Evolutionary conservation across 768 basidiomycete genomes (phyloP), one percentile per base, ranked within the genome.

Genomic region (Tubosaeta sp.): DNA sequence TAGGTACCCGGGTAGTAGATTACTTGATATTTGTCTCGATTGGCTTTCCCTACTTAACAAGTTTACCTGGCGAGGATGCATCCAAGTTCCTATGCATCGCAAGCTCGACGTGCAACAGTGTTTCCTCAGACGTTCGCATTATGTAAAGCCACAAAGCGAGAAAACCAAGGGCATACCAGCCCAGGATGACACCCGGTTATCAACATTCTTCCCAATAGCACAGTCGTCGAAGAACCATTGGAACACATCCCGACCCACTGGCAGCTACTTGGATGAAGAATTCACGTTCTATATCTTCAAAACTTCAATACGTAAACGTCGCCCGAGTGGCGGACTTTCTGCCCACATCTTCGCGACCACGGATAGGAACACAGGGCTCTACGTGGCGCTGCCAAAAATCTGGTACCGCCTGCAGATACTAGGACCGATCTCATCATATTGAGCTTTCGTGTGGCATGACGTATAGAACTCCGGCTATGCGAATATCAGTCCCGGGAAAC

Each of bases 381-480:
- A 90, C 34, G 87, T 89, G 39, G 88, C 88, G 63, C 88, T 91
- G 54, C 92, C 92, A 63, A 95, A 95, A 60, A 95, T 94, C 70
- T 91, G 88, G 77, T 94, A 95, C 54, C 92, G 80, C 65, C 92
- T 81, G 72, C 89, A 92, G 60, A 95, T 93, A 66, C 88, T 91
- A 13, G 92, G 92, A 14, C 91, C 92, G 50, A 93, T 80, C 72
- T 94, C 91, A 65, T 94, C 92, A 65, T 95, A 97, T 62, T 97
- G 91, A 19, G 88, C 91, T 67, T 94, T 91, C 45, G 90, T 91
- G 73, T 94, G 94, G 72, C 92, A 95, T 46, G 84, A 94, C 6
- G 85, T 85, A 73, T 95, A 95, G 70, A 97, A 98, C 62, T 95
- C 94, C 60, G 95, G 93, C 89, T 95, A 62, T 22, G 56, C 50